These are phyloP conservation scores for Amorphotheca resinae DNA, from an alignment of 495 filamentous ascomycete species.

Conservation along the genomic window DNA sequence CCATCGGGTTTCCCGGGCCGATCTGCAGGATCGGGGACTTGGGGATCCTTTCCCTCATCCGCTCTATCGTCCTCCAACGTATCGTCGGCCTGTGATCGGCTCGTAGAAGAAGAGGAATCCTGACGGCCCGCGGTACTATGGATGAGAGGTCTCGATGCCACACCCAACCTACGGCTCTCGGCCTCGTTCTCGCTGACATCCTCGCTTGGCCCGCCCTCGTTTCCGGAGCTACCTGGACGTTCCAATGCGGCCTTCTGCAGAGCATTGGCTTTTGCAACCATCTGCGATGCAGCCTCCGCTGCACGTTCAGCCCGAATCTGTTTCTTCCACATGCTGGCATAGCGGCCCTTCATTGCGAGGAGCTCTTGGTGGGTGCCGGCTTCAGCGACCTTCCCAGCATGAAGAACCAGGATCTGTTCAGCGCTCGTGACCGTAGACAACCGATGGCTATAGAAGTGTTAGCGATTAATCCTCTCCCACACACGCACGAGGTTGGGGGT, in stretches of 20 bases:
- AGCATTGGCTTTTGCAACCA: constrained; percentile 14
- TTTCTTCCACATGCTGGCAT: constrained; percentile 91
- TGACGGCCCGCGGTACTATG: constrained; percentile 1
- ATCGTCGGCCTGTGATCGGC: background rate
- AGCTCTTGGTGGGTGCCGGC: constrained; percentile 79
- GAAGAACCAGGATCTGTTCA: constrained; percentile 88
- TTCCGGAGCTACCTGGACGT: constrained; percentile 13
- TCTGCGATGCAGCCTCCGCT: constrained; percentile 43
- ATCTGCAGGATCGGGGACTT: background rate
- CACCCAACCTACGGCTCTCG: constrained; percentile 4
- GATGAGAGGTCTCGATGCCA: background rate
- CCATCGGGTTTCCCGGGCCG: background rate
- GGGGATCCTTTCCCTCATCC: background rate
- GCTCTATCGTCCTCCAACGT: background rate
- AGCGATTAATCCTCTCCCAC: background rate
- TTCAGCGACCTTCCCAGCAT: constrained; percentile 73
- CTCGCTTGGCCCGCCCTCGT: constrained; percentile 8
- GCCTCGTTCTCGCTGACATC: constrained; percentile 16
- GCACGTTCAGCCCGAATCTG: constrained; percentile 83
- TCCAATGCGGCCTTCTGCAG: constrained; percentile 13
- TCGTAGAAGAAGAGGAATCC: background rate
- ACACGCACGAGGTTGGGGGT: background rate
- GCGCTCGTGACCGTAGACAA: constrained; percentile 90
- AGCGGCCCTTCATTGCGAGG: constrained; percentile 62
- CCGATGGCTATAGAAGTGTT: constrained; percentile 45